These are phyloP conservation scores for Ogataea methanolica DNA, from an alignment of 805 yeast species.

Conservation along the genomic window DNA sequence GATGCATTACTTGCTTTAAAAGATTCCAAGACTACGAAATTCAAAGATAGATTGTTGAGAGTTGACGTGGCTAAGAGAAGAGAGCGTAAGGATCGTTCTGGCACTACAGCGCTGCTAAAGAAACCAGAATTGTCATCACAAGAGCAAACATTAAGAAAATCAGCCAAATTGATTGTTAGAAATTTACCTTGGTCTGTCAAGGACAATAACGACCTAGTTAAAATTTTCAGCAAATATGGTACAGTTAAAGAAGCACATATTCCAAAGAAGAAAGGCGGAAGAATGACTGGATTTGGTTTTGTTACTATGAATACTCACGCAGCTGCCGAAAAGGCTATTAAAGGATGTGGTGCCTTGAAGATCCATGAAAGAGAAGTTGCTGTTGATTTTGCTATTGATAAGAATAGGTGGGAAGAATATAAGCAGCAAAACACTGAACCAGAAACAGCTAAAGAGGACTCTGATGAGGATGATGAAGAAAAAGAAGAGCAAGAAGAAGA, in stretches of 20 bases:
- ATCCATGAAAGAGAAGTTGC: conserved; percentile 90
- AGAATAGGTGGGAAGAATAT: conserved; percentile 70
- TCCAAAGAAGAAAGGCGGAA: conserved; percentile 83
- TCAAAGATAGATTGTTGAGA: conserved; percentile 61
- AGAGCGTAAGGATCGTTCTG: conserved; percentile 51
- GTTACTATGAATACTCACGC: conserved; percentile 79
- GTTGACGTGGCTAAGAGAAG: conserved; percentile 91
- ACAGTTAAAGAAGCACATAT: conserved; percentile 84
- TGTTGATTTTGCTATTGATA: conserved; percentile 90
- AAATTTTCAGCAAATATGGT: conserved; percentile 72
- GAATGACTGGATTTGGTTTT: conserved; percentile 92
- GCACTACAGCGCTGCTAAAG: conserved; percentile 37
- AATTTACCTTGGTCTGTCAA: conserved; percentile 96
- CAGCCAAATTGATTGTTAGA: conserved; percentile 82
- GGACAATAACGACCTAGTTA: conserved; percentile 65
- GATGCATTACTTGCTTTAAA: conserved; percentile 76
- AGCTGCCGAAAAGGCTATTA: conserved; percentile 78
- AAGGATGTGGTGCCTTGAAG: conserved; percentile 66
- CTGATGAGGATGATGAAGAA: conserved; percentile 30
- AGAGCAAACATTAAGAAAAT: conserved; percentile 37
- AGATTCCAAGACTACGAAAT: conserved; percentile 58
- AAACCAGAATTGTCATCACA: conserved; percentile 30
- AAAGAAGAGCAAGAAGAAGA: conserved; percentile 34
- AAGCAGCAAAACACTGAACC: conserved; percentile 42
- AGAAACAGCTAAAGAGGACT: conserved; percentile 26